Percentiles rank a stretch among this genome's conserved stretches.
phyloP scores from a whole-genome alignment of 305 asterid species.

The Salvia sclarea region DNA sequence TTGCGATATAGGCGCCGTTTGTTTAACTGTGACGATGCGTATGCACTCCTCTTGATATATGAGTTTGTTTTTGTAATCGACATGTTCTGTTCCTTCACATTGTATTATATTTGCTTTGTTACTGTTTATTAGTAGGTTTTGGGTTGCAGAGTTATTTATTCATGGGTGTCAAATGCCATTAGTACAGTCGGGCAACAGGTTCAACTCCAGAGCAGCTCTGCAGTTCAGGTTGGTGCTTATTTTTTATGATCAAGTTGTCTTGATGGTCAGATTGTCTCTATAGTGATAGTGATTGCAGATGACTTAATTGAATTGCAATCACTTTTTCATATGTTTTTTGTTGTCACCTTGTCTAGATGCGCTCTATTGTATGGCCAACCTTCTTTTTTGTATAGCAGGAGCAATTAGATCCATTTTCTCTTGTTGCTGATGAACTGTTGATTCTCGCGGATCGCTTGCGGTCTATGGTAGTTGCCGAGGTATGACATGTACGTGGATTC shows the following conservation, averaged over 20 bases:
- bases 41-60: background rate
- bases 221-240: slow-evolving; percentile 51
- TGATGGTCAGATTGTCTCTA: background rate
- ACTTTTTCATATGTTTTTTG: slow-evolving; percentile 5
- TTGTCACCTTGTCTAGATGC: slow-evolving; percentile 7
- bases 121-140: slow-evolving; percentile 79
- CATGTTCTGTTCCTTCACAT: slow-evolving; percentile 25
- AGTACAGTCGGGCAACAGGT: slow-evolving; percentile 54
- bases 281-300: background rate
- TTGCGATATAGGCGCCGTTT: too few species aligned
- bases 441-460: slow-evolving; percentile 78
- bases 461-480: slow-evolving; percentile 98
- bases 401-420: slow-evolving; percentile 84
- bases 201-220: slow-evolving; percentile 52
- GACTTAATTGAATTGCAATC: background rate
- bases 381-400: slow-evolving; percentile 52
- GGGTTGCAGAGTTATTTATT: slow-evolving; percentile 85
- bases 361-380: background rate
- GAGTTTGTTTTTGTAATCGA: background rate
- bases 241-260: background rate
- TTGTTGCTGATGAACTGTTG: slow-evolving; percentile 93
- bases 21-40: background rate
- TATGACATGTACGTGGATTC: slow-evolving; percentile 35
- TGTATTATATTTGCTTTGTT: slow-evolving; percentile 40
- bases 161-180: slow-evolving; percentile 81